Base-by-base conservation (phyloP, 495 filamentous ascomycete species). In the Trichocladium antarcticum region DNA sequence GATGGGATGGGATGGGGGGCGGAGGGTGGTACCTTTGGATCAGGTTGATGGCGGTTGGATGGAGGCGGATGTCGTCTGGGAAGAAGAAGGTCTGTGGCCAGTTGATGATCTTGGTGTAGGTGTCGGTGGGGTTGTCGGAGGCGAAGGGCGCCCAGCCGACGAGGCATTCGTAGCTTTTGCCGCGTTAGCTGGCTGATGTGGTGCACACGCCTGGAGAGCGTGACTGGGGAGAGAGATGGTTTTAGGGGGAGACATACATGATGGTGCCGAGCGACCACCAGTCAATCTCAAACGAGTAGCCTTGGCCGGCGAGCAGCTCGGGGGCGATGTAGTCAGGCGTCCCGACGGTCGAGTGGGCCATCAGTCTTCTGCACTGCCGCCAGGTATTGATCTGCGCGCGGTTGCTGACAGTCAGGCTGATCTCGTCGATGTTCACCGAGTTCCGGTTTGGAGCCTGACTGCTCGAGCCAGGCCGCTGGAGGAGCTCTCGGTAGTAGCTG, bases 221-320 rank as follows among this genome's bases (percentile, higher is more conserved):
- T 12, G 34, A 31, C 21, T 28, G 7, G 8, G 1, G 22, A 37
- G 16, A 12, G 19, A 20, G 29, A 16, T 10, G 17, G 14, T n/a
- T n/a, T n/a, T n/a, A 3, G 22, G n/a, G 1, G 19, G 15, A 14
- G 3, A 32, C 54, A 22, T 47, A 57, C 89, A 95, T 94, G 68
- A 95, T 95, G 11, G 88, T 89, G 53, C 89, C 89, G 15, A 95
- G 74, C 21, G 81, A 86, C 89, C 89, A 95, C 89, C 89, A 95
- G 73, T 96, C 89, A 56, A 87, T 92, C 51, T 87, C 80, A 55
- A 84, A 89, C 31, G 84, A 83, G 64, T 95, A 95, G 35, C 87
- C 87, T 55, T 90, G 81, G 27, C 85, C 84, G 28, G 80, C 83
- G 67, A 95, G 89, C 48, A 95, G 90, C 57, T 96, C 89, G 1